Percentiles rank a stretch among this genome's conserved stretches.
Evolutionary conservation across 371 early-diverging fungal genomes (phyloP).

Genomic region (Ordospora pajunii): DNA sequence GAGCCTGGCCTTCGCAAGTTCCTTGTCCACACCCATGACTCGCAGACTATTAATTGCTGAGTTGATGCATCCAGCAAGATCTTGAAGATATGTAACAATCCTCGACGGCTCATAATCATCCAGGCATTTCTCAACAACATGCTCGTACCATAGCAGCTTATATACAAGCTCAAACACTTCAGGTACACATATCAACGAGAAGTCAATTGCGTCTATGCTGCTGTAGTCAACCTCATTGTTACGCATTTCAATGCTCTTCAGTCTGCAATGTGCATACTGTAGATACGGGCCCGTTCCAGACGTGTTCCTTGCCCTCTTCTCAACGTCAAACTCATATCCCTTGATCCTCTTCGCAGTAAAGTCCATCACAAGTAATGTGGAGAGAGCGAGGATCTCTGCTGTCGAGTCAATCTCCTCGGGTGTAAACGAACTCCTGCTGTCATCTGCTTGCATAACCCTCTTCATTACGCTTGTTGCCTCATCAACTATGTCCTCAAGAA

Average conservation of each 20-base stretch:
- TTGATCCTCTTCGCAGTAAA: slow-evolving; percentile 83
- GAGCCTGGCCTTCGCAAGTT: slow-evolving; percentile 72
- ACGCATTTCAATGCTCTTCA: slow-evolving; percentile 68
- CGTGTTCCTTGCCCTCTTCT: slow-evolving; percentile 71
- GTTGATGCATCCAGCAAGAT: slow-evolving; percentile 73
- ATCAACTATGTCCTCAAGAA: slow-evolving; percentile 88
- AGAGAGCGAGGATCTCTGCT: slow-evolving; percentile 67
- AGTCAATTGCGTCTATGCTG: slow-evolving; percentile 45
- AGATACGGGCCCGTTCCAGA: slow-evolving; percentile 97
- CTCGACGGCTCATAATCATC: slow-evolving; percentile 76
- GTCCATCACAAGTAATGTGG: slow-evolving; percentile 87
- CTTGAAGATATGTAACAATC: slow-evolving; percentile 78
- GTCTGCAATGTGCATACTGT: slow-evolving; percentile 65
- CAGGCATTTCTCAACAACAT: slow-evolving; percentile 64
- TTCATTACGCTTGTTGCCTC: slow-evolving; percentile 79
- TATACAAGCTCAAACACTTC: slow-evolving; percentile 68
- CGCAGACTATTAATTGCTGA: slow-evolving; percentile 70
- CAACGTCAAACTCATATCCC: slow-evolving; percentile 90
- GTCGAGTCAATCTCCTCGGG: slow-evolving; percentile 71
- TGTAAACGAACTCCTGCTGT: slow-evolving; percentile 68
- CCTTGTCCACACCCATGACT: slow-evolving; percentile 69
- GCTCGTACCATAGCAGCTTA: slow-evolving; percentile 77
- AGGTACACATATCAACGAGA: slow-evolving; percentile 65
- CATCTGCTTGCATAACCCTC: slow-evolving; percentile 78
- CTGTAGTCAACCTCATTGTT: slow-evolving; percentile 48